These are phyloP conservation scores for Apiotrichum sp. DNA, from an alignment of 1,284 basidiomycete genomes.

Conservation along the genomic window DNA sequence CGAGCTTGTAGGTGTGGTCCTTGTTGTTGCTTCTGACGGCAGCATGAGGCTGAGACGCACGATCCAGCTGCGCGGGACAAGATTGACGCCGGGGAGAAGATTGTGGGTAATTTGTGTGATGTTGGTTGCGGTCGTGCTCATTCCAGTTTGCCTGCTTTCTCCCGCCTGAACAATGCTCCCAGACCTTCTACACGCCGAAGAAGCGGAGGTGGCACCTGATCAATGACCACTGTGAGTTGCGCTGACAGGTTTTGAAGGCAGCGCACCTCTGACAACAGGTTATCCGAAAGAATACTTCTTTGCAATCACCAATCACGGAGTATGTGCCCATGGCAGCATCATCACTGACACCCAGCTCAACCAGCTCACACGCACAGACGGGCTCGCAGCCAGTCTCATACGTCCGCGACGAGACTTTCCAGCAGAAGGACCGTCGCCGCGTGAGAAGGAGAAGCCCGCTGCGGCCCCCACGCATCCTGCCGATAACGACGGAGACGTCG, in stretches of 20 bases:
- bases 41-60: constrained; percentile 84
- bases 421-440: neutral
- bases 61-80: constrained; percentile 68
- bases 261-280: constrained; percentile 19
- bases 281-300: constrained; percentile 86
- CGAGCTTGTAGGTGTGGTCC: constrained; percentile 59
- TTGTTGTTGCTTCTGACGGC: constrained; percentile 7
- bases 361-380: constrained; percentile 32
- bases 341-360: constrained; percentile 27
- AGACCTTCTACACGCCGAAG: constrained; percentile 68
- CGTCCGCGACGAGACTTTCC: constrained; percentile 19
- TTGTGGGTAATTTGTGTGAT: constrained; percentile 53
- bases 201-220: constrained; percentile 73
- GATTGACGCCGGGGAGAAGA: constrained; percentile 78
- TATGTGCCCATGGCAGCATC: constrained; percentile 34
- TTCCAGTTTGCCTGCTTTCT: constrained; percentile 75
- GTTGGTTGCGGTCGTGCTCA: neutral
- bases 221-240: constrained; percentile 56
- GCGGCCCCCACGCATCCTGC: neutral
- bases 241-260: no score
- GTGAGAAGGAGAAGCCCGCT: no score
- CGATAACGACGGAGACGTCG: constrained; percentile 22
- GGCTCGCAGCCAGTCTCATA: constrained; percentile 33
- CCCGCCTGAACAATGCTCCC: constrained; percentile 53
- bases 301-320: constrained; percentile 77